Evolutionary conservation across 148 eudicot species (phyloP).

Genomic region (Cornus kousa): DNA sequence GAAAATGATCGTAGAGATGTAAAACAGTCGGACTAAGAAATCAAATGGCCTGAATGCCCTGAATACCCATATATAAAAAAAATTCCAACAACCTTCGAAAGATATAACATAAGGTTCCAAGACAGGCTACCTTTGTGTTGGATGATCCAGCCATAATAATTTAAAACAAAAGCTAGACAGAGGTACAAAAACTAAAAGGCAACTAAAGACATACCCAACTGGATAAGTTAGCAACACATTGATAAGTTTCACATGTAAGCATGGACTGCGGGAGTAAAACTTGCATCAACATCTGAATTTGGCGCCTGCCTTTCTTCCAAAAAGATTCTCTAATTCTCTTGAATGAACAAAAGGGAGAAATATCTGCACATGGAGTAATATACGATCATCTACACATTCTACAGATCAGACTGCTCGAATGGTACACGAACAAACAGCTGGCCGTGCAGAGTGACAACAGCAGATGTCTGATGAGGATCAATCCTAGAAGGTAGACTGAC

Average conservation of each 20-base stretch:
- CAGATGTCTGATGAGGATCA: conserved; percentile 96
- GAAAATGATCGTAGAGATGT: too few relatives aligned
- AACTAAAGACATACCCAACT: conserved; percentile 7
- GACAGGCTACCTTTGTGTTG: too few relatives aligned
- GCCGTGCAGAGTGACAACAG: conserved; percentile 92
- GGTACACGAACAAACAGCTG: conserved; percentile 87
- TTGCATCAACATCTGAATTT: background rate
- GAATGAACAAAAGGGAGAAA: conserved; percentile 14
- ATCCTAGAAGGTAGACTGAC: conserved; percentile 94
- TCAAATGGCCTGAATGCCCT: too few relatives aligned
- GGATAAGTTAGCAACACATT: conserved; percentile 7
- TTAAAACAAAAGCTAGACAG: background rate
- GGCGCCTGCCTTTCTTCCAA: background rate
- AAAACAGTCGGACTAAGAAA: too few relatives aligned
- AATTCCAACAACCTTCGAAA: too few relatives aligned
- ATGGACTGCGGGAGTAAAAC: background rate
- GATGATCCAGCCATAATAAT: background rate
- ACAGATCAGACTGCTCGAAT: conserved; percentile 48
- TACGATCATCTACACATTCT: conserved; percentile 6
- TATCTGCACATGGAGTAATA: conserved; percentile 1
- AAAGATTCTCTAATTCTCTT: background rate
- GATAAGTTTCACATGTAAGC: background rate
- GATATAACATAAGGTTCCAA: too few relatives aligned
- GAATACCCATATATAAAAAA: too few relatives aligned
- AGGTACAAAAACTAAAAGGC: background rate